These are phyloP conservation scores for Phyllosticta citriasiana DNA, from an alignment of 2,329 filamentous ascomycete genomes.

Conservation along the genomic window DNA sequence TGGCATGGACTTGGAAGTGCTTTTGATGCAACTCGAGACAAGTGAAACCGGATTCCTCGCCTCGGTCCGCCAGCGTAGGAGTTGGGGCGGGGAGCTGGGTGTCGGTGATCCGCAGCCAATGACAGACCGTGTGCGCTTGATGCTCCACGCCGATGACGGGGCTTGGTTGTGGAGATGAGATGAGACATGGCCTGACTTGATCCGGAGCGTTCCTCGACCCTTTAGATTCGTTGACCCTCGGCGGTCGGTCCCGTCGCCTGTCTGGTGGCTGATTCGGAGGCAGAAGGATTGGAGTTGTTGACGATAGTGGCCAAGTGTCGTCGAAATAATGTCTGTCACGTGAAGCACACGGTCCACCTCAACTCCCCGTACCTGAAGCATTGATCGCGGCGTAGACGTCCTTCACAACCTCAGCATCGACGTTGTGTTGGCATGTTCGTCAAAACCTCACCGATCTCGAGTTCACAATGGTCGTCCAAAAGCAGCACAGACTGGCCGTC, in stretches of 20 bases:
- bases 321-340: not conserved
- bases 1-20: not conserved
- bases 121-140: not conserved
- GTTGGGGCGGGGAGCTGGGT: not conserved
- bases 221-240: not conserved
- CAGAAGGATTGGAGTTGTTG: not conserved
- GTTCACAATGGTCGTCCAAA: not conserved
- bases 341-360: not conserved
- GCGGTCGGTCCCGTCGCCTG: not conserved
- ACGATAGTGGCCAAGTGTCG: not conserved
- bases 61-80: not conserved
- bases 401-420: not conserved
- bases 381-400: not conserved
- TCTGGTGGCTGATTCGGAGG: not conserved
- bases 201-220: not conserved
- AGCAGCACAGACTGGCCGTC: not conserved
- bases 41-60: not conserved
- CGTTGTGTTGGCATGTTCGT: not conserved
- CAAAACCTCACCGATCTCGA: not conserved
- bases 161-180: not conserved
- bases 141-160: not conserved
- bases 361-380: too few species aligned
- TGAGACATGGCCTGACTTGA: not conserved
- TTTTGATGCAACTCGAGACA: not conserved
- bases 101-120: not conserved